Conservation (phyloP, 2,329 filamentous ascomycete species). For the Fusarium sp. region DNA sequence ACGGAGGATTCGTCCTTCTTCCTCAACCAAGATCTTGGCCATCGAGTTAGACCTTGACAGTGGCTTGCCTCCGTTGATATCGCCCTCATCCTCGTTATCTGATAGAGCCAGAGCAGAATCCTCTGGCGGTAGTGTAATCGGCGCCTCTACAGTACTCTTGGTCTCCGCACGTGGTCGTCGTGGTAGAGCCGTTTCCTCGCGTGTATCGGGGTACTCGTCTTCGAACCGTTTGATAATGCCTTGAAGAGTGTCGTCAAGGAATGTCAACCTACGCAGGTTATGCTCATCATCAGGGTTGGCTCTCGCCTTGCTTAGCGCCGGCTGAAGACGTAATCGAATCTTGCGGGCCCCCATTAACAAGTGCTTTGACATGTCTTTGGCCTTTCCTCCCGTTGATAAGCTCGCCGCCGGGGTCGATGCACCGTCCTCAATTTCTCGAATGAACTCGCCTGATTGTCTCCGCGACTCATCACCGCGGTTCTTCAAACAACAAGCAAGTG, state of each 20-base stretch:
- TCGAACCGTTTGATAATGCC: conserved; percentile 97
- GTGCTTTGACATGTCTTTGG: conserved; percentile 94
- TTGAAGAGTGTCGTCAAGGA: conserved; percentile 89
- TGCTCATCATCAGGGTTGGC: conserved; percentile 78
- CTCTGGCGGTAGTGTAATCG: conserved; percentile 45
- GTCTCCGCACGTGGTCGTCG: conserved; percentile 27
- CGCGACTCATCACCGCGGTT: conserved; percentile 78
- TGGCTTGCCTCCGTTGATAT: conserved; percentile 58
- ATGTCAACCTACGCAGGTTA: conserved; percentile 86
- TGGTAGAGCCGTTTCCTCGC: conserved; percentile 57
- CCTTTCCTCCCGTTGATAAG: conserved; percentile 69
- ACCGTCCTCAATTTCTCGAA: conserved; percentile 67
- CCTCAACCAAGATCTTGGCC: conserved; percentile 68
- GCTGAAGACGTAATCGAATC: conserved; percentile 86
- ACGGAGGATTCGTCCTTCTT: conserved; percentile 71
- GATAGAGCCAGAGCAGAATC: conserved; percentile 60
- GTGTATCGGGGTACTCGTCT: conserved; percentile 93
- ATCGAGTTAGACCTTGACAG: conserved; percentile 69
- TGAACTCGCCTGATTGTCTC: conserved; percentile 66
- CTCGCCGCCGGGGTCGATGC: conserved; percentile 60
- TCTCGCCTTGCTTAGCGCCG: conserved; percentile 82
- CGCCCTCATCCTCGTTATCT: conserved; percentile 66
- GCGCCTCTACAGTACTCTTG: conserved; percentile 43
- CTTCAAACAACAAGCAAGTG: conserved; percentile 89
- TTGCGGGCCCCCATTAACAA: conserved; percentile 89